phyloP scores from a whole-genome alignment of 2,329 filamentous ascomycete species.

The Hymenotorrendiella dingleyae region DNA sequence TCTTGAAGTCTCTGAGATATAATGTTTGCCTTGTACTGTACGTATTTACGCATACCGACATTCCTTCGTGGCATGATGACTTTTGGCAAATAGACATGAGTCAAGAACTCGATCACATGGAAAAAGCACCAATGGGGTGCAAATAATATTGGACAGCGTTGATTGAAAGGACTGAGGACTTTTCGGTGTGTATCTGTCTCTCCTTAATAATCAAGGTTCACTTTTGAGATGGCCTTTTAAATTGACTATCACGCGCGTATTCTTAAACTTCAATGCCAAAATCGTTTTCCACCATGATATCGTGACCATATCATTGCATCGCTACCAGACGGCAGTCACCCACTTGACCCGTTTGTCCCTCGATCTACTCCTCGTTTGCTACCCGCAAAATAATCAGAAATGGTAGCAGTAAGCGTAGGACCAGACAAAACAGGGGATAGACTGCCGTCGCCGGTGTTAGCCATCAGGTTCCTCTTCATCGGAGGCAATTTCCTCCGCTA shows the following conservation, averaged over 20 bases:
- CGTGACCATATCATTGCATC: too few species aligned
- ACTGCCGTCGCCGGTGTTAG: constrained; percentile 52
- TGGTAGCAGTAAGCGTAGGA: constrained; percentile 23
- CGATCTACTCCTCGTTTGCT: constrained; percentile 27
- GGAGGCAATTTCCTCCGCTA: constrained; percentile 52
- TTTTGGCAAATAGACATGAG: constrained; percentile 21
- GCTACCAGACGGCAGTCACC: constrained; percentile 49
- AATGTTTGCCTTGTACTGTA: constrained; percentile 26
- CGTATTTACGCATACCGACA: constrained; percentile 29
- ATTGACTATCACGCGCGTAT: neutral
- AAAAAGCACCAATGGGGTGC: neutral
- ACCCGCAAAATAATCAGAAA: constrained; percentile 15
- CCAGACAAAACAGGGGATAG: constrained; percentile 60
- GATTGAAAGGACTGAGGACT: constrained; percentile 9
- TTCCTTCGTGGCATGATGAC: constrained; percentile 29
- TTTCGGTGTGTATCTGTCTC: constrained; percentile 27
- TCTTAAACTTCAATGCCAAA: too few species aligned
- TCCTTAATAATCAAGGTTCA: constrained; percentile 15
- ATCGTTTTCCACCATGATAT: too few species aligned
- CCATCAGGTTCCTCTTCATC: constrained; percentile 62
- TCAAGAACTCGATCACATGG: constrained; percentile 7
- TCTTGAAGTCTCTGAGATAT: constrained; percentile 8
- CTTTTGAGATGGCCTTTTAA: too few species aligned
- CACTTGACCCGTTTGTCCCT: constrained; percentile 56
- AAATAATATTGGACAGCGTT: neutral